Evolutionary conservation across 2,329 filamentous ascomycete species (phyloP).

Genomic region (Sordariomycetes sp.): DNA sequence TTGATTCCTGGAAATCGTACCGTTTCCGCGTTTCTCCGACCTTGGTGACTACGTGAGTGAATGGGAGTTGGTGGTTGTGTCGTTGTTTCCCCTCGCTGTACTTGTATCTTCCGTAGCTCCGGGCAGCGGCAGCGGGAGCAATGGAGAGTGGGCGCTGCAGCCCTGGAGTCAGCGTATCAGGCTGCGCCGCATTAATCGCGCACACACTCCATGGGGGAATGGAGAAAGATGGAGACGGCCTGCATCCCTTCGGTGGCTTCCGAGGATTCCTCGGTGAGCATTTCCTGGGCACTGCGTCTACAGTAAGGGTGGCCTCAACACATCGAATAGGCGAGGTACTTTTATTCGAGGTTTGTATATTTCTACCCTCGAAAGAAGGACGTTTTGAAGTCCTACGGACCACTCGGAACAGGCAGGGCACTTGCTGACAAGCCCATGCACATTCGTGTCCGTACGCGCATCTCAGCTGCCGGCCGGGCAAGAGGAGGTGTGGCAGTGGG

Average conservation of each 20-base stretch:
- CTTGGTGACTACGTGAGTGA: neutral
- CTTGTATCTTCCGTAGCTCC: neutral
- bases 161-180: neutral
- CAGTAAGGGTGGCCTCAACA: too few relatives aligned
- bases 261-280: too few relatives aligned
- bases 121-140: neutral
- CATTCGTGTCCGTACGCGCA: neutral
- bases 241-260: neutral
- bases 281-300: too few relatives aligned
- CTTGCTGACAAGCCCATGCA: neutral
- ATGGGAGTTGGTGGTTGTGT: neutral
- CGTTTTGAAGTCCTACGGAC: neutral
- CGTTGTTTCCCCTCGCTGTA: neutral
- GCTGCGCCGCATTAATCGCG: neutral
- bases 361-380: neutral
- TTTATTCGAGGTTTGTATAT: neutral
- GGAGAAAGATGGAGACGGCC: neutral
- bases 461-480: neutral
- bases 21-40: neutral
- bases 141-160: neutral
- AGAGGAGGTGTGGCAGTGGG: neutral
- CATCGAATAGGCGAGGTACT: too few relatives aligned
- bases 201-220: neutral
- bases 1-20: neutral
- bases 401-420: neutral